Evolutionary conservation across 2,329 filamentous ascomycete genomes (phyloP).

Genomic region (Coleophoma crateriformis): DNA sequence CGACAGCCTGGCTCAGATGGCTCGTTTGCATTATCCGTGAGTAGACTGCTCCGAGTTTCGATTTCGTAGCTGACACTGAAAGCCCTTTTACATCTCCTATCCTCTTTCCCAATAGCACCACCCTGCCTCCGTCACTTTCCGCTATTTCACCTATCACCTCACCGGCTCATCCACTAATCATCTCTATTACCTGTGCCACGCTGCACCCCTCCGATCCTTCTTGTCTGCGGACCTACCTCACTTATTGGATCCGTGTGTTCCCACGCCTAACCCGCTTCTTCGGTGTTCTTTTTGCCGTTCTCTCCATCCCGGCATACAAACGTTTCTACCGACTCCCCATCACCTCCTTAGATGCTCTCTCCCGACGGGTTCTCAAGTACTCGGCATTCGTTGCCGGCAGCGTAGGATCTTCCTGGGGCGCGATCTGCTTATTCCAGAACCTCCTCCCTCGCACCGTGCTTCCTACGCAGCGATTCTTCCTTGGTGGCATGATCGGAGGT

Average conservation of each 20-base stretch:
- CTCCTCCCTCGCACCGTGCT: constrained; percentile 70
- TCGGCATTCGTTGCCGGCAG: constrained; percentile 74
- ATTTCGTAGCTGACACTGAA: neutral
- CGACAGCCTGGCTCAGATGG: constrained; percentile 76
- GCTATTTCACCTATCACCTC: constrained; percentile 73
- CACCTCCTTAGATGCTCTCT: constrained; percentile 58
- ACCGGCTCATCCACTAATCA: constrained; percentile 81
- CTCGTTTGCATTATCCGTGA: constrained; percentile 76
- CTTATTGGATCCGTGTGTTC: constrained; percentile 81
- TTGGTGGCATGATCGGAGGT: constrained; percentile 80
- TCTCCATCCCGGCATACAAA: constrained; percentile 64
- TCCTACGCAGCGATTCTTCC: constrained; percentile 81
- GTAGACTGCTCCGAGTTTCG: constrained; percentile 26
- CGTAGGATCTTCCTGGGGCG: constrained; percentile 84
- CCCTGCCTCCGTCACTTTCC: constrained; percentile 60
- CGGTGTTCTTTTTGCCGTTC: constrained; percentile 61
- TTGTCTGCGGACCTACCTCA: constrained; percentile 80
- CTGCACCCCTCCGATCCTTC: constrained; percentile 85
- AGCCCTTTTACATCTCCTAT: constrained; percentile 79
- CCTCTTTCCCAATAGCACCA: constrained; percentile 69
- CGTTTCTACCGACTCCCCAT: constrained; percentile 65
- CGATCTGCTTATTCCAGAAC: constrained; percentile 82
- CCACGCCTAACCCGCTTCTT: constrained; percentile 74
- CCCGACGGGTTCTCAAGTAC: constrained; percentile 66
- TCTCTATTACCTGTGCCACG: constrained; percentile 79